Conservation (phyloP, 164 flowering plant genomes). For the Macadamia tetraphylla region DNA sequence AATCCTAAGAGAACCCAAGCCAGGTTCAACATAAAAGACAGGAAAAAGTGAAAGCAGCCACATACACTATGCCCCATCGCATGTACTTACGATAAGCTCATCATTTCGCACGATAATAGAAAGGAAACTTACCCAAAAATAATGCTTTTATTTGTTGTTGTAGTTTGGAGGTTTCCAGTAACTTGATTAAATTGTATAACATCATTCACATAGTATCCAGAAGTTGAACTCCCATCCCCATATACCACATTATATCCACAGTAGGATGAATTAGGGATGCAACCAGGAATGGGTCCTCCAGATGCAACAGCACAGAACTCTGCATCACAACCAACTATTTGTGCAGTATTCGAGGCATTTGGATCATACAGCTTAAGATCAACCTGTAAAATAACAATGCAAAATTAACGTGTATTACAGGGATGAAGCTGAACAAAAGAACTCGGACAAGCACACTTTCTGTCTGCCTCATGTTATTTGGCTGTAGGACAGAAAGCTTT, state of each 20-base stretch:
- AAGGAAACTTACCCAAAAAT: conserved; percentile 74
- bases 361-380: conserved; percentile 64
- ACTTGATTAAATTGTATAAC: conserved; percentile 37
- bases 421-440: too few species aligned
- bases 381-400: conserved; percentile 6
- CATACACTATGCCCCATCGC: too few species aligned
- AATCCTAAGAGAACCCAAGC: too few species aligned
- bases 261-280: conserved; percentile 28
- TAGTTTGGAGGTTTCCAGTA: conserved; percentile 57
- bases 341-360: conserved; percentile 51
- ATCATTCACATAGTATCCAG: conserved; percentile 82
- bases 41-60: too few species aligned
- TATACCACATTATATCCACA: conserved; percentile 67
- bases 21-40: too few species aligned
- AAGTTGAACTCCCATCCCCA: conserved; percentile 92
- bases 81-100: too few species aligned
- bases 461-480: too few species aligned
- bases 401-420: too few species aligned
- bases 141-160: conserved; percentile 44
- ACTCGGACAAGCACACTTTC: too few species aligned
- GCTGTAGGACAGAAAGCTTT: too few species aligned
- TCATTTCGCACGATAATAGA: background rate
- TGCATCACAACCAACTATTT: conserved; percentile 57
- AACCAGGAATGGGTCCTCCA: conserved; percentile 29
- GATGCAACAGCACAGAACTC: conserved; percentile 41